Evolutionary conservation across 78 protist genomes (phyloP).

Genomic region (Dictyostelium brefeldianum): DNA sequence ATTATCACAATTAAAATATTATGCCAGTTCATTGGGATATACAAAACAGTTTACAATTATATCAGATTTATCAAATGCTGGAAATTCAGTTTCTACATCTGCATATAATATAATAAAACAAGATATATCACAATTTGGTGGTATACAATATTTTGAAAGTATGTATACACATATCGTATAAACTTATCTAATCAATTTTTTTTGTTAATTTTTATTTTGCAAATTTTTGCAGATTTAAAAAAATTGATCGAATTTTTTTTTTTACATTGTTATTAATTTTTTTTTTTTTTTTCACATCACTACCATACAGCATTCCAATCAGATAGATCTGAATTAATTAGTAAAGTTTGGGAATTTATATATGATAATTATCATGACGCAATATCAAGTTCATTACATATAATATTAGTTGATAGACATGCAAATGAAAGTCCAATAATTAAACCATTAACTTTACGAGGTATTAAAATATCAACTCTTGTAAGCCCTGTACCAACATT

Average conservation of each 20-base stretch:
- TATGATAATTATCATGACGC: slow-evolving; percentile 32
- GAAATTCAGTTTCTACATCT: neutral
- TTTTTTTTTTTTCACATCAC: neutral
- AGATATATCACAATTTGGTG: slow-evolving; percentile 30
- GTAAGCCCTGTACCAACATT: slow-evolving; percentile 24
- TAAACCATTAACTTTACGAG: slow-evolving; percentile 31
- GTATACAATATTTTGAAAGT: slow-evolving; percentile 29
- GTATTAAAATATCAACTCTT: slow-evolving; percentile 35
- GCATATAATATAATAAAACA: neutral
- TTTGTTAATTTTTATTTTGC: neutral
- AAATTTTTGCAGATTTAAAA: too few relatives aligned
- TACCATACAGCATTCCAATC: neutral
- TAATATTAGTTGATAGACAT: slow-evolving; percentile 39
- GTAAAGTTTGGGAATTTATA: slow-evolving; percentile 62
- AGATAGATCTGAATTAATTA: slow-evolving; percentile 43
- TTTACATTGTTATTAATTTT: neutral
- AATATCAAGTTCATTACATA: slow-evolving; percentile 30
- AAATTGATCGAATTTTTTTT: neutral
- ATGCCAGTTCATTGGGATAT: slow-evolving; percentile 20
- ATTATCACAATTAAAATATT: neutral
- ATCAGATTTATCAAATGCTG: slow-evolving; percentile 21
- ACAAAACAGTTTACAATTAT: slow-evolving; percentile 7
- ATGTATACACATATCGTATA: too few relatives aligned
- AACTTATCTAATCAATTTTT: neutral
- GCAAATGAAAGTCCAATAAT: slow-evolving; percentile 45